Conservation (phyloP, 805 yeast genomes). For the Hanseniaspora singularis region DNA sequence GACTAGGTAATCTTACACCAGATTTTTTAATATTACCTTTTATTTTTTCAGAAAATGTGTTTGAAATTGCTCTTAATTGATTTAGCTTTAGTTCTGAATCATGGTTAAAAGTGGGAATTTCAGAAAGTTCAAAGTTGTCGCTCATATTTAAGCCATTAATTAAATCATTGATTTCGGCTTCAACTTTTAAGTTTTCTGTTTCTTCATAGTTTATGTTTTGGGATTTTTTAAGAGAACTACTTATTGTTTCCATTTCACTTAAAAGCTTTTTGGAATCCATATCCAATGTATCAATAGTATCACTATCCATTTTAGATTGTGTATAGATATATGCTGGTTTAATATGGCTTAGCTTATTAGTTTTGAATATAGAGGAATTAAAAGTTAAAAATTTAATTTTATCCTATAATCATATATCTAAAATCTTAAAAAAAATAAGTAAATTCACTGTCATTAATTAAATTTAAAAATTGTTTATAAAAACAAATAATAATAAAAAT, state of each 20-base stretch:
- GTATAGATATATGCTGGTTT: too few relatives aligned
- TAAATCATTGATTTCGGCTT: constrained; percentile 4
- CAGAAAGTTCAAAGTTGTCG: background rate
- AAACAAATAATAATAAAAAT: too few relatives aligned
- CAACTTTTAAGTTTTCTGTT: background rate
- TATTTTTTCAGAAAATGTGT: constrained; percentile 1
- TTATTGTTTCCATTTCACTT: constrained; percentile 11
- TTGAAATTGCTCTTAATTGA: background rate
- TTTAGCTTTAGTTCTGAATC: background rate
- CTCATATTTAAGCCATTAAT: background rate
- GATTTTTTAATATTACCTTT: background rate
- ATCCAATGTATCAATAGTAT: background rate
- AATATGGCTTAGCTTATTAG: too few relatives aligned
- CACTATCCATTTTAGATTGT: background rate
- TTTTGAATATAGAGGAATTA: too few relatives aligned
- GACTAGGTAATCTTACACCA: background rate
- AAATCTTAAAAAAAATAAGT: too few relatives aligned
- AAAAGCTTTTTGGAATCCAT: constrained; percentile 8
- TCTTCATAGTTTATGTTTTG: background rate
- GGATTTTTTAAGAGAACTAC: constrained; percentile 7
- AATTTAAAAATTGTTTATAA: too few relatives aligned
- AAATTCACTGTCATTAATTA: too few relatives aligned
- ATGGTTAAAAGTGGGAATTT: background rate
- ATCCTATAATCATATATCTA: too few relatives aligned
- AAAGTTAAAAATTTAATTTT: too few relatives aligned